These are phyloP conservation scores for Aspergillus ostianus DNA, from an alignment of 495 filamentous ascomycete genomes.

Conservation along the genomic window DNA sequence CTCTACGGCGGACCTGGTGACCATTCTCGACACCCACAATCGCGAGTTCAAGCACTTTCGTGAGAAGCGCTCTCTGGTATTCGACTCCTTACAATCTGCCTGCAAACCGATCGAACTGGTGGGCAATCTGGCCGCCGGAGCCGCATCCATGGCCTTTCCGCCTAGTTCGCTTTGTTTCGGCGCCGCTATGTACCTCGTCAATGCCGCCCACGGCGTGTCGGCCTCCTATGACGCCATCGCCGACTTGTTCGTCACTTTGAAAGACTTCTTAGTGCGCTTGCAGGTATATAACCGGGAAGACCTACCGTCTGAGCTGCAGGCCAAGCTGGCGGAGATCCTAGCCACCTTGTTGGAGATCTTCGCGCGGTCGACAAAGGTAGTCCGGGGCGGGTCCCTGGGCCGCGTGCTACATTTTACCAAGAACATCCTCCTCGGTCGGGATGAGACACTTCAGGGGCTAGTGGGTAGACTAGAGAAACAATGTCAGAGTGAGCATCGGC, in stretches of 20 bases:
- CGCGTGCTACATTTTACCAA: constrained; percentile 24
- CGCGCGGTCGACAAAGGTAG: constrained; percentile 27
- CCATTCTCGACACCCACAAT: constrained; percentile 17
- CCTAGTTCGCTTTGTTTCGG: constrained; percentile 28
- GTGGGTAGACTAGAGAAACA: constrained; percentile 27
- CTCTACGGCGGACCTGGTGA: constrained; percentile 2
- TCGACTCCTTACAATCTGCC: constrained; percentile 19
- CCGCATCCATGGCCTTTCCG: constrained; percentile 26
- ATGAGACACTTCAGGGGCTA: constrained; percentile 25
- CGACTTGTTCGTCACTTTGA: constrained; percentile 26
- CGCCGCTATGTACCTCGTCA: constrained; percentile 29
- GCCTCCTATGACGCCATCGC: constrained; percentile 29
- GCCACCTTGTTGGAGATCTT: constrained; percentile 34
- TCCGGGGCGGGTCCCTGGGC: constrained; percentile 19
- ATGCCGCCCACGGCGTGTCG: constrained; percentile 33
- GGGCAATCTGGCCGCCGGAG: constrained; percentile 25
- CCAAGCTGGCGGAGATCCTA: constrained; percentile 31
- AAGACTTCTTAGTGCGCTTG: constrained; percentile 32
- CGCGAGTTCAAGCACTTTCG: constrained; percentile 19
- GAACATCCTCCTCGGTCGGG: constrained; percentile 25
- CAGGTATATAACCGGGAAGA: constrained; percentile 24
- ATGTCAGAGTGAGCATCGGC: constrained; percentile 21
- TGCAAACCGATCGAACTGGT: constrained; percentile 28
- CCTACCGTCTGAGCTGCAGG: constrained; percentile 20
- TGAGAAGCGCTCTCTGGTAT: constrained; percentile 18